A percentile compares a stretch with the other conserved stretches of the same genome.
phyloP scores from a whole-genome alignment of 2,329 filamentous ascomycete genomes.

The Trichoderma sp. region DNA sequence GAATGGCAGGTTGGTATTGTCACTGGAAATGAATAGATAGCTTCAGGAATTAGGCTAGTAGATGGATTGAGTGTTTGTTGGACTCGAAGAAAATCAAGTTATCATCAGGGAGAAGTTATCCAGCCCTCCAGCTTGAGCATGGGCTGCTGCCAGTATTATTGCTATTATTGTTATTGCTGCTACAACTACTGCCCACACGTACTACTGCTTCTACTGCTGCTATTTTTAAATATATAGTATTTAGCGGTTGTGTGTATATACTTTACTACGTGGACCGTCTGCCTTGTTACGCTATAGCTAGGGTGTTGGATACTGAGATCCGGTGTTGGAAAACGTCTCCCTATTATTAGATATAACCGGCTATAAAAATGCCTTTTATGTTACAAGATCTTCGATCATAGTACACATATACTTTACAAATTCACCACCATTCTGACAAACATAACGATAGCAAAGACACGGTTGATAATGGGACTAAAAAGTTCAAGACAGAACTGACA shows the following conservation, averaged over 20 bases:
- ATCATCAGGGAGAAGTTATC: too few species aligned
- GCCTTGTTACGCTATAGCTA: too few species aligned
- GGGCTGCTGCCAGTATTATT: too few species aligned
- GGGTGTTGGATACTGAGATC: too few species aligned
- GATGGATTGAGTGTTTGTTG: not conserved
- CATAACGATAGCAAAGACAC: not conserved
- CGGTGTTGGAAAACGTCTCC: too few species aligned
- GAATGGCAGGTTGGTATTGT: not conserved
- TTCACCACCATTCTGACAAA: not conserved
- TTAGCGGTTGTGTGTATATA: too few species aligned
- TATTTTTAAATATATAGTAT: too few species aligned
- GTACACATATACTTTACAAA: not conserved
- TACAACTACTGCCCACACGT: too few species aligned
- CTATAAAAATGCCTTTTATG: not conserved
- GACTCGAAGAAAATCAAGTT: not conserved
- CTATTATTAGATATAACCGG: not conserved
- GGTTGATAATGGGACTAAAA: not conserved
- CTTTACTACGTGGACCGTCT: too few species aligned
- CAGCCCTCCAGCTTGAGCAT: too few species aligned
- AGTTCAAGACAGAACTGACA: not conserved
- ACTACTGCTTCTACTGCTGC: too few species aligned
- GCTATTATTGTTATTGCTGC: too few species aligned
- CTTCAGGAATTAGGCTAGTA: not conserved
- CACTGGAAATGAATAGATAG: slow-evolving; percentile 13
- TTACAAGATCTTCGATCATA: not conserved